phyloP scores from a whole-genome alignment of 164 flowering plant species.

The Magnolia sinica region DNA sequence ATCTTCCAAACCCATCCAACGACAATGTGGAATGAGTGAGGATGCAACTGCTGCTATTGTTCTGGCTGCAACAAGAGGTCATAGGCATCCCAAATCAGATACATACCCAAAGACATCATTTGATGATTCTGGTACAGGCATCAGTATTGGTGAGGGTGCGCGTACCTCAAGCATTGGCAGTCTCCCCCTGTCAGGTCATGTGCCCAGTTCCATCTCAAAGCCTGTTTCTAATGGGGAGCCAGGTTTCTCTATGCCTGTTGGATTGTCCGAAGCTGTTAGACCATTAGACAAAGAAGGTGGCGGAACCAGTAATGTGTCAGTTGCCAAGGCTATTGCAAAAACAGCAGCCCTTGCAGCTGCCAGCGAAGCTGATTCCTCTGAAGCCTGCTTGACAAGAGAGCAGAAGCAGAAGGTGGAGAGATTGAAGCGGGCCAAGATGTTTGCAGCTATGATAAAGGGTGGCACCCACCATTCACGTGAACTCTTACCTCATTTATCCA shows the following conservation, averaged over 20 bases:
- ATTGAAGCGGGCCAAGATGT: slow-evolving; percentile 89
- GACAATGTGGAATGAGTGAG: slow-evolving; percentile 39
- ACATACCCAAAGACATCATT: slow-evolving; percentile 33
- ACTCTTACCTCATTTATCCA: slow-evolving; percentile 37
- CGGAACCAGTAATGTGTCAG: slow-evolving; percentile 13
- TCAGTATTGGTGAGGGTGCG: slow-evolving; percentile 29
- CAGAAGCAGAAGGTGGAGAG: slow-evolving; percentile 88
- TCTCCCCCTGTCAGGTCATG: slow-evolving; percentile 24
- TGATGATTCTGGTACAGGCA: slow-evolving; percentile 26
- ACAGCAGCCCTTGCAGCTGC: slow-evolving; percentile 59
- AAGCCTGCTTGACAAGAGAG: slow-evolving; percentile 63
- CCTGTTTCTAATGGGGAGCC: slow-evolving; percentile 23
- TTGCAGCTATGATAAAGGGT: slow-evolving; percentile 70
- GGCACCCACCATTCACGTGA: slow-evolving; percentile 42
- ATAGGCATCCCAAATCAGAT: slow-evolving; percentile 46
- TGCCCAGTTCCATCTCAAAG: slow-evolving; percentile 21
- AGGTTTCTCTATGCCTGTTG: slow-evolving; percentile 29
- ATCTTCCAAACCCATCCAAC: slow-evolving; percentile 38
- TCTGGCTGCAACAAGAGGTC: slow-evolving; percentile 86
- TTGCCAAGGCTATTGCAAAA: slow-evolving; percentile 52
- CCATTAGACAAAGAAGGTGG: slow-evolving; percentile 6
- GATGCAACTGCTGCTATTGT: slow-evolving; percentile 92
- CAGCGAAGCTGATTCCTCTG: slow-evolving; percentile 68
- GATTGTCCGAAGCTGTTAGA: background rate
- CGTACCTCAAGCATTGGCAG: slow-evolving; percentile 28